Conservation (phyloP, 1,284 basidiomycete genomes). For the Austroboletus niveus region DNA sequence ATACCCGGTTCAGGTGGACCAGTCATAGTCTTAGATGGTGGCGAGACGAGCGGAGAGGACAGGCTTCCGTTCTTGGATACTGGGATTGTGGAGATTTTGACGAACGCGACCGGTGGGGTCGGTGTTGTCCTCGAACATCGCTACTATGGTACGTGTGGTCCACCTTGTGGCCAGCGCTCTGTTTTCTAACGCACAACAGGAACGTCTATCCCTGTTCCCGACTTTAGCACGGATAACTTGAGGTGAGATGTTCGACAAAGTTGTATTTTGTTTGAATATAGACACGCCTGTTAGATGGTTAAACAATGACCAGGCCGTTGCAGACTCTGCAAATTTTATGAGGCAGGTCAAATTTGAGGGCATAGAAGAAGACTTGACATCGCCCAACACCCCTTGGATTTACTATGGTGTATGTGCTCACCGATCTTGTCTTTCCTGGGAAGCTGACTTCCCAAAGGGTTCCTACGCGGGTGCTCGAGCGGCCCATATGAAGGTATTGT, state of each 20-base stretch:
- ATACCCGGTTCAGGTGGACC: slow-evolving; percentile 67
- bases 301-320: slow-evolving; percentile 84
- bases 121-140: slow-evolving; percentile 92
- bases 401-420: slow-evolving; percentile 79
- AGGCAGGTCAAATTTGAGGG: slow-evolving; percentile 73
- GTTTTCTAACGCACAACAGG: slow-evolving; percentile 45
- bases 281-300: slow-evolving; percentile 58
- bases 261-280: neutral
- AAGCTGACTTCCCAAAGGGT: slow-evolving; percentile 46
- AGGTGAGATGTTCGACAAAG: slow-evolving; percentile 40
- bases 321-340: slow-evolving; percentile 95
- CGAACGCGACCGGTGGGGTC: slow-evolving; percentile 79
- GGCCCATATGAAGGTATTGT: slow-evolving; percentile 87
- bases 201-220: slow-evolving; percentile 73
- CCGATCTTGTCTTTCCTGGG: neutral
- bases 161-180: neutral
- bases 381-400: slow-evolving; percentile 81
- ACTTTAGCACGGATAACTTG: slow-evolving; percentile 79
- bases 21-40: slow-evolving; percentile 80
- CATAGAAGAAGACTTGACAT: slow-evolving; percentile 67
- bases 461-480: slow-evolving; percentile 93
- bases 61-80: slow-evolving; percentile 72
- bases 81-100: slow-evolving; percentile 84
- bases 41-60: slow-evolving; percentile 78
- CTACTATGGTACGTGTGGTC: slow-evolving; percentile 62